Evolutionary conservation across 192 early-diverging fungal species (phyloP), one percentile per base, ranked within the genome.

Genomic region (Entrophospora sp.): DNA sequence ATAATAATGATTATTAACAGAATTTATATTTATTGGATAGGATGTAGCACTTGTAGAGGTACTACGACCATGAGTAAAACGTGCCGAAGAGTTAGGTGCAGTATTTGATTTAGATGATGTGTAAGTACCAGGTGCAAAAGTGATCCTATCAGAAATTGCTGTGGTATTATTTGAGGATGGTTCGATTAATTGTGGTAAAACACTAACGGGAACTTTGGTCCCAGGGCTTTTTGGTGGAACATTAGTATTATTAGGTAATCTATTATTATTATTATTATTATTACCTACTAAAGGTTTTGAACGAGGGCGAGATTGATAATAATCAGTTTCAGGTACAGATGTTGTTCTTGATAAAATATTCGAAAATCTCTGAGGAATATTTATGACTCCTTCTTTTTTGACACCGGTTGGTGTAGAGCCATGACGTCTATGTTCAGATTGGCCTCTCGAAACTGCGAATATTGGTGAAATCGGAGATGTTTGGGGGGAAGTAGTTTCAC

Each of bases 261-360:
- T 25, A 40, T 22, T 37, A 36, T 24, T 51, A 32, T 48, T 62
- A 31, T 4, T 37, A 22, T 34, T 37, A 31, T 45, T 27, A 25
- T 22, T 38, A 45, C 40, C 37, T n/a, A 43, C 46, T 7, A 51
- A 66, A 43, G 16, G 36, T 42, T 51, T 40, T 30, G 10, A 25
- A 20, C 51, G 34, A 66, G 53, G 64, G n/a, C 64, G 64, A n/a
- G n/a, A n/a, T n/a, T n/a, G n/a, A 20, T 24, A 16, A 52, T 66
- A 55, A 37, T 66, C 64, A 1, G 37, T 36, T 56, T 66, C 64
- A 12, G 64, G 55, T 16, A 55, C 25, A 30, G 64, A 53, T 4
- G 64, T 53, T 10, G 64, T 37, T 43, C 64, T 66, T 12, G 64
- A 32, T 42, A 66, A 32, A 5, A 66, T 55, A 22, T 24, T 66